These are phyloP conservation scores for Aspergillus fructus DNA, from an alignment of 2,329 filamentous ascomycete species.

Conservation along the genomic window DNA sequence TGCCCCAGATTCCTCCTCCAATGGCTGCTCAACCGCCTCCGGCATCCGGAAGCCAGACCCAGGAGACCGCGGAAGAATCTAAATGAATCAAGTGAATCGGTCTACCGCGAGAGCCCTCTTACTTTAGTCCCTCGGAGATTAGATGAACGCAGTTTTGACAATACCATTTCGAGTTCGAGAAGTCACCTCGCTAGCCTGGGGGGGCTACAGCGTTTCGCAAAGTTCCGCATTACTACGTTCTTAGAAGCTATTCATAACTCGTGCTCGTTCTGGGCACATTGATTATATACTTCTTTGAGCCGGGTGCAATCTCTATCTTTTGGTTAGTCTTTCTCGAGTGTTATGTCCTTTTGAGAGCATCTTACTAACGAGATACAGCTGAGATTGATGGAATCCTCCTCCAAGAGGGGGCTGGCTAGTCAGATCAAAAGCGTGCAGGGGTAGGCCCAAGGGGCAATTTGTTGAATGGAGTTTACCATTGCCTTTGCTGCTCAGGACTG, in stretches of 20 bases:
- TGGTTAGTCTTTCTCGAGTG: slow-evolving; percentile 9
- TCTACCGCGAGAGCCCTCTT: slow-evolving; percentile 8
- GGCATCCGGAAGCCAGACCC: slow-evolving; percentile 39
- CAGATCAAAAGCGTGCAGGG: slow-evolving; percentile 9
- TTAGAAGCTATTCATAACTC: slow-evolving; percentile 14
- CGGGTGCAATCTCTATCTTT: slow-evolving; percentile 4
- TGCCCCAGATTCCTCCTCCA: slow-evolving; percentile 45
- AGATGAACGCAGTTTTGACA: slow-evolving; percentile 3
- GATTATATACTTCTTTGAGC: slow-evolving; percentile 8
- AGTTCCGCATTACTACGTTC: slow-evolving; percentile 5
- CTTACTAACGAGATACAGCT: slow-evolving; percentile 9
- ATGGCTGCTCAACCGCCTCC: slow-evolving; percentile 39
- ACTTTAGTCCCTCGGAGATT: slow-evolving; percentile 4
- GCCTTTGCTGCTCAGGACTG: slow-evolving; percentile 3
- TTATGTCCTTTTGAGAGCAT: neutral
- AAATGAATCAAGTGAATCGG: slow-evolving; percentile 40
- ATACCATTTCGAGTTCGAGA: slow-evolving; percentile 5
- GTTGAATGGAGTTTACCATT: neutral
- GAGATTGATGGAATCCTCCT: slow-evolving; percentile 1
- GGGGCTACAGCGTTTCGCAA: slow-evolving; percentile 5
- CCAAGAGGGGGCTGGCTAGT: slow-evolving; percentile 2
- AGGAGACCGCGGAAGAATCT: slow-evolving; percentile 47
- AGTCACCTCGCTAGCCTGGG: slow-evolving; percentile 7
- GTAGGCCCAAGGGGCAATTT: neutral
- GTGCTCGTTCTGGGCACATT: slow-evolving; percentile 6